These are phyloP conservation scores for Microstegium vimineum DNA, from an alignment of 176 grass and related monocot species.

Conservation along the genomic window DNA sequence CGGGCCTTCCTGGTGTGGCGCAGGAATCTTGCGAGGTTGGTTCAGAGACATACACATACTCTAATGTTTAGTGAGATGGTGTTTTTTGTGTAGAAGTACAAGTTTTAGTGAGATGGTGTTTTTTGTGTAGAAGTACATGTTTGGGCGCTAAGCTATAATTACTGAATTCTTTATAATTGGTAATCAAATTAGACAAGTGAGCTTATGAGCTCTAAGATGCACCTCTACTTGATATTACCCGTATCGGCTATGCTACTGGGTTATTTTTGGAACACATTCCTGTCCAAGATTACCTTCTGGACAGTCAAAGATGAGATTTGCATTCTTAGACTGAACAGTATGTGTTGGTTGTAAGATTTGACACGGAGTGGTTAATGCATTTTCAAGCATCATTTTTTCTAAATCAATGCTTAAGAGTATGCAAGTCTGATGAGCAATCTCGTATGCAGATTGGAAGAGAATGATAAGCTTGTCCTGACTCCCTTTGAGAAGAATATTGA, in stretches of 20 bases:
- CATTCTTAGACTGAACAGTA: not conserved
- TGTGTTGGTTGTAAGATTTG: not conserved
- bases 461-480: constrained; percentile 75
- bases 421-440: not conserved
- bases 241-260: not conserved
- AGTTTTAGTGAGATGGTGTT: not conserved
- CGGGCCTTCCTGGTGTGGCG: constrained; percentile 83
- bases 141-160: not conserved
- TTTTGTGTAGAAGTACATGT: not conserved
- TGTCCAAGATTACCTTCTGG: not conserved
- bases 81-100: not conserved
- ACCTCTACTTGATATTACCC: not conserved
- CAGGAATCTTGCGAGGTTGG: constrained; percentile 79
- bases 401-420: not conserved
- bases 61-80: not conserved
- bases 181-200: not conserved
- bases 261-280: not conserved
- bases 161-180: not conserved
- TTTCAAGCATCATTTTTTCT: not conserved
- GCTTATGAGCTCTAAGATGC: not conserved
- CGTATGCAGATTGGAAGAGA: constrained; percentile 67
- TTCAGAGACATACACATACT: not conserved
- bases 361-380: not conserved
- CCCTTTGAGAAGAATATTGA: constrained; percentile 95
- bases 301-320: not conserved